Conservation (phyloP, 208 protist genomes). For the Wallacemonas sp. region DNA sequence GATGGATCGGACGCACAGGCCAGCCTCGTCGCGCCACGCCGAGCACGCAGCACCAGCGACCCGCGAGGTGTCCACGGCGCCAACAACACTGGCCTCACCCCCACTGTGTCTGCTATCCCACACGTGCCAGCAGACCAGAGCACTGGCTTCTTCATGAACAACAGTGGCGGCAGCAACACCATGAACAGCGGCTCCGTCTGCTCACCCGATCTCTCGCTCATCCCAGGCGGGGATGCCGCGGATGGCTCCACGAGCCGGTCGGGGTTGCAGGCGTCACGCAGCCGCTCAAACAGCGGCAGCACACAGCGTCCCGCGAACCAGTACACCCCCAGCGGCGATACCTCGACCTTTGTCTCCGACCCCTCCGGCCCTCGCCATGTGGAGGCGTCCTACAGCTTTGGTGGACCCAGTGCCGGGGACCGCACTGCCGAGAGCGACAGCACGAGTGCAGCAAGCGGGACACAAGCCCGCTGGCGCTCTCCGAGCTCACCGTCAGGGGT, state of each 20-base stretch:
- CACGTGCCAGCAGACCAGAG: not conserved
- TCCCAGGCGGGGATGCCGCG: not conserved
- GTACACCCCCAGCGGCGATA: not conserved
- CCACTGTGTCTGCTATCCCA: not conserved
- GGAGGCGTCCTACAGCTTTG: conserved; percentile 10
- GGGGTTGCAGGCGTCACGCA: not conserved
- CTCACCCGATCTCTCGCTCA: conserved; percentile 4
- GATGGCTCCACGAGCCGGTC: not conserved
- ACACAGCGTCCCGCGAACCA: not conserved
- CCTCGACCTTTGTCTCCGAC: too few species aligned
- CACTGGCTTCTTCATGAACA: not conserved
- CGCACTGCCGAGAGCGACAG: not conserved
- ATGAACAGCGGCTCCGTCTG: not conserved
- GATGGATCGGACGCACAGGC: too few species aligned
- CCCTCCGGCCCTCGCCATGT: not conserved
- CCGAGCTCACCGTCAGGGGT: not conserved
- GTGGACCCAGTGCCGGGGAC: not conserved
- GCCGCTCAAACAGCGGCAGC: not conserved
- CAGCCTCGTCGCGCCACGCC: not conserved
- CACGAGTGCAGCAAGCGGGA: conserved; percentile 5
- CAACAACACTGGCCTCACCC: not conserved
- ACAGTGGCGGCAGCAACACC: not conserved
- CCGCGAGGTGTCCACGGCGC: not conserved
- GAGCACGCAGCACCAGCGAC: not conserved
- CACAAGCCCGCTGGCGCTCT: not conserved